Percentiles rank a stretch among this genome's conserved stretches.
Conservation (phyloP, 1,284 basidiomycete genomes). For the Malassezia dermatis region DNA sequence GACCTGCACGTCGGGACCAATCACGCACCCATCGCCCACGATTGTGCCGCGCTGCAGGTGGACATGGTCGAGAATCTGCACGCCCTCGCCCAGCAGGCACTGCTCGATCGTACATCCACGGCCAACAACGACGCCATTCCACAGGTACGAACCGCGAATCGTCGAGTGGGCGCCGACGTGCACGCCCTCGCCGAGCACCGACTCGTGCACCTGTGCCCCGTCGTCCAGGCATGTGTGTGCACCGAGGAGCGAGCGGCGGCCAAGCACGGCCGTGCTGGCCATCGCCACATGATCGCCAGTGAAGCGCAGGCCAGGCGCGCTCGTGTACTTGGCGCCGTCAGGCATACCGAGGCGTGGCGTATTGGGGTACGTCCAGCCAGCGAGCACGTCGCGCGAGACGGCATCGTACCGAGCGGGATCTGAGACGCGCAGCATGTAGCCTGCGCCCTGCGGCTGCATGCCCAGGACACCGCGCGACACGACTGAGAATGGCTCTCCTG, state of each 20-base stretch:
- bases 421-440: constrained; percentile 36
- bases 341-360: constrained; percentile 88
- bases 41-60: constrained; percentile 52
- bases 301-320: constrained; percentile 23
- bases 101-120: constrained; percentile 61
- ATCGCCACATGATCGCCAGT: constrained; percentile 26
- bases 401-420: constrained; percentile 38
- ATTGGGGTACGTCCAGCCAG: constrained; percentile 85
- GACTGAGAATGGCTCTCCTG: constrained; percentile 10
- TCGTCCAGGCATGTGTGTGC: constrained; percentile 49
- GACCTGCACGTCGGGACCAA: constrained; percentile 54
- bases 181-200: constrained; percentile 67
- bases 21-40: constrained; percentile 38
- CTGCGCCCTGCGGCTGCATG: constrained; percentile 70
- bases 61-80: constrained; percentile 60
- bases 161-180: constrained; percentile 53
- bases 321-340: constrained; percentile 51
- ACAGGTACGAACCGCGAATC: constrained; percentile 33
- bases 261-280: constrained; percentile 25
- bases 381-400: constrained; percentile 66
- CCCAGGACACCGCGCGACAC: constrained; percentile 31
- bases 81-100: constrained; percentile 60
- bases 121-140: constrained; percentile 51
- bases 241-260: constrained; percentile 26
- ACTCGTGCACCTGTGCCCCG: constrained; percentile 58